These are phyloP conservation scores for Beauveria scarabaeidicola DNA, from an alignment of 2,329 filamentous ascomycete genomes.

Conservation along the genomic window DNA sequence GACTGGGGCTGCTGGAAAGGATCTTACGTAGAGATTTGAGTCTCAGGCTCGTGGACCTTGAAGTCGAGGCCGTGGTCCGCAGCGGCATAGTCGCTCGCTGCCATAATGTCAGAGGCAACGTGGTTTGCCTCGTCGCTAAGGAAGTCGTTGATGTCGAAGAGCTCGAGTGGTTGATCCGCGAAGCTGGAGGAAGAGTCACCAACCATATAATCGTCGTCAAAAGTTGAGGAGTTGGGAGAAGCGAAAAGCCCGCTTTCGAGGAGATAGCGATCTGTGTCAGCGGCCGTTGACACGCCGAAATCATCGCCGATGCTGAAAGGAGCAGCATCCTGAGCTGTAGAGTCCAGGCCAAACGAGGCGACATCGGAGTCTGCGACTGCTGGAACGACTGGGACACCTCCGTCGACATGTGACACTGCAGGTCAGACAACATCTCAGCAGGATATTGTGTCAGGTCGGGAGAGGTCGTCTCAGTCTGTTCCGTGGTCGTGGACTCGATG, in stretches of 20 bases:
- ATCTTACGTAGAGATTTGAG: constrained; percentile 54
- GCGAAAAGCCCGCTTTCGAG: constrained; percentile 68
- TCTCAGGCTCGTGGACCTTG: constrained; percentile 49
- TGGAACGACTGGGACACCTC: constrained; percentile 43
- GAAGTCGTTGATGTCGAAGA: constrained; percentile 47
- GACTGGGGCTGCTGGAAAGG: constrained; percentile 63
- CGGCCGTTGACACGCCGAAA: constrained; percentile 60
- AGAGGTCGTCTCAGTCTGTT: constrained; percentile 36
- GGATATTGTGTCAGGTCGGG: constrained; percentile 99
- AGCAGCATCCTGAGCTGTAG: constrained; percentile 52
- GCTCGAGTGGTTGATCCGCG: constrained; percentile 32
- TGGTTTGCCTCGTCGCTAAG: constrained; percentile 43
- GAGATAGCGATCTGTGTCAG: constrained; percentile 67
- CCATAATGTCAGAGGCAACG: constrained; percentile 38
- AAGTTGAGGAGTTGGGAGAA: constrained; percentile 59
- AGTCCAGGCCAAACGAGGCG: constrained; percentile 34
- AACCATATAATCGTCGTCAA: constrained; percentile 61
- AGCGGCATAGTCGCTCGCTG: constrained; percentile 42
- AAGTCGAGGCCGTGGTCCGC: constrained; percentile 44
- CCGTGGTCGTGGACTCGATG: constrained; percentile 10
- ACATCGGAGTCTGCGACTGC: constrained; percentile 32
- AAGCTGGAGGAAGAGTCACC: constrained; percentile 46
- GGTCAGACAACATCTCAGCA: constrained; percentile 99
- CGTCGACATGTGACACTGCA: constrained; percentile 98
- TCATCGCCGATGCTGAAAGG: constrained; percentile 60